Evolutionary conservation across 768 basidiomycete genomes (phyloP).

Genomic region (Naganishia kalamii): DNA sequence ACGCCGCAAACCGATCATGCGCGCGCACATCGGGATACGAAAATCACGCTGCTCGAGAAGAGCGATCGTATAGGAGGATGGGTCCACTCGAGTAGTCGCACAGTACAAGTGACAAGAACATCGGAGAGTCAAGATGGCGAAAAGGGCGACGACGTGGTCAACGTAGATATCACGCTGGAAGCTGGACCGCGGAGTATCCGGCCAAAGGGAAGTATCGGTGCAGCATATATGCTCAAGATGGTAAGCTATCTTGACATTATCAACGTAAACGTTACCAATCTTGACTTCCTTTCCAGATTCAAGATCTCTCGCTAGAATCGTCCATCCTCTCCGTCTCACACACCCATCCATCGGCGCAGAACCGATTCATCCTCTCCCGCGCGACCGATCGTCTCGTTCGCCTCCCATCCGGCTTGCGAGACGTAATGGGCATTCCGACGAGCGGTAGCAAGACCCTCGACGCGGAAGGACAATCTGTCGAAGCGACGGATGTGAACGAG

Average conservation of each 20-base stretch:
- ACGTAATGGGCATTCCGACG: not conserved
- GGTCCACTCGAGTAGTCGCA: slow-evolving; percentile 57
- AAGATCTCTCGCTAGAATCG: slow-evolving; percentile 61
- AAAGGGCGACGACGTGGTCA: slow-evolving; percentile 25
- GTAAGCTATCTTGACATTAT: slow-evolving; percentile 51
- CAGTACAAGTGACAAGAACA: slow-evolving; percentile 48
- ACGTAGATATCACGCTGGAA: slow-evolving; percentile 60
- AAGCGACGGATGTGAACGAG: not conserved
- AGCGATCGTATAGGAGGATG: slow-evolving; percentile 71
- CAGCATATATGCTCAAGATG: slow-evolving; percentile 67
- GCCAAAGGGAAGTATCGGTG: slow-evolving; percentile 55
- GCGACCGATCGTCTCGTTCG: not conserved
- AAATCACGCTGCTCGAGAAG: slow-evolving; percentile 66
- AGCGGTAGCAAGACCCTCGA: not conserved
- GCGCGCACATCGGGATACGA: slow-evolving; percentile 22
- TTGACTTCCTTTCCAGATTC: slow-evolving; percentile 54
- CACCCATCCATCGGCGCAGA: slow-evolving; percentile 64
- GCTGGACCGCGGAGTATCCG: slow-evolving; percentile 79
- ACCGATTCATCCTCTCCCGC: slow-evolving; percentile 59
- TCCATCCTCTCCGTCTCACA: slow-evolving; percentile 63
- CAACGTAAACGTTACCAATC: slow-evolving; percentile 3
- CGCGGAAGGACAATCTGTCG: not conserved
- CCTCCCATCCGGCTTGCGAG: not conserved
- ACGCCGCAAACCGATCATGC: not conserved
- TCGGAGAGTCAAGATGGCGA: slow-evolving; percentile 29